phyloP scores from a whole-genome alignment of 2,329 filamentous ascomycete species.

The Colletotrichum coccodes region DNA sequence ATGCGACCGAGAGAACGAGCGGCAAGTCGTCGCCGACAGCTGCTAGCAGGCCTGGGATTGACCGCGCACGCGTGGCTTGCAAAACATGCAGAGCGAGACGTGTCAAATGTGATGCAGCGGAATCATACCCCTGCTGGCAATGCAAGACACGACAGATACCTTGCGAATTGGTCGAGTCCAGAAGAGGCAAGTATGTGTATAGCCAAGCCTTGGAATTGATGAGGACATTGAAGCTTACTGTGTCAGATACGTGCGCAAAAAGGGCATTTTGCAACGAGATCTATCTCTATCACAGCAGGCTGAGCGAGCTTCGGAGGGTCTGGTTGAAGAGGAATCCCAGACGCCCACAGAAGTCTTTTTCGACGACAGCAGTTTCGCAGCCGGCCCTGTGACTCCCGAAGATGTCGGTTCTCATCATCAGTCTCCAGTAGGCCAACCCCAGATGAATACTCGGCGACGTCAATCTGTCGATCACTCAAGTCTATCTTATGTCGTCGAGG shows the following conservation, averaged over 20 bases:
- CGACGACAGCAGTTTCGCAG: not conserved
- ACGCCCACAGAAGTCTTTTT: not conserved
- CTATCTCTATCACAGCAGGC: not conserved
- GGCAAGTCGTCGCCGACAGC: not conserved
- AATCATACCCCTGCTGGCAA: constrained; percentile 23
- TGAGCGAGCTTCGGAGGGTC: not conserved
- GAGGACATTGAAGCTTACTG: not conserved
- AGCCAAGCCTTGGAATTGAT: rapidly evolving
- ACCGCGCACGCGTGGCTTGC: constrained; percentile 36
- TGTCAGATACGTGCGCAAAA: constrained; percentile 12
- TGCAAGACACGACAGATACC: constrained; percentile 11
- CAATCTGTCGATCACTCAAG: not conserved
- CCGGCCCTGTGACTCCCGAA: not conserved
- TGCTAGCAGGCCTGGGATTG: not conserved
- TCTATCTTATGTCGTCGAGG: constrained; percentile 11
- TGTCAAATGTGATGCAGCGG: constrained; percentile 20
- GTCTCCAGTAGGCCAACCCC: not conserved
- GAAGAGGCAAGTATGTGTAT: constrained; percentile 10
- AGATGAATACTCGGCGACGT: not conserved
- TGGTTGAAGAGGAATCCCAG: not conserved
- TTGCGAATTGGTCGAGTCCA: constrained; percentile 20
- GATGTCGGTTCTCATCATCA: not conserved
- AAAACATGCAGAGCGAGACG: constrained; percentile 18
- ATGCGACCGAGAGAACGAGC: not conserved
- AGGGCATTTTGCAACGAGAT: not conserved